Percentiles rank a stretch among this genome's conserved stretches.
phyloP scores from a whole-genome alignment of 345 rosid species.

The Camelina sativa region DNA sequence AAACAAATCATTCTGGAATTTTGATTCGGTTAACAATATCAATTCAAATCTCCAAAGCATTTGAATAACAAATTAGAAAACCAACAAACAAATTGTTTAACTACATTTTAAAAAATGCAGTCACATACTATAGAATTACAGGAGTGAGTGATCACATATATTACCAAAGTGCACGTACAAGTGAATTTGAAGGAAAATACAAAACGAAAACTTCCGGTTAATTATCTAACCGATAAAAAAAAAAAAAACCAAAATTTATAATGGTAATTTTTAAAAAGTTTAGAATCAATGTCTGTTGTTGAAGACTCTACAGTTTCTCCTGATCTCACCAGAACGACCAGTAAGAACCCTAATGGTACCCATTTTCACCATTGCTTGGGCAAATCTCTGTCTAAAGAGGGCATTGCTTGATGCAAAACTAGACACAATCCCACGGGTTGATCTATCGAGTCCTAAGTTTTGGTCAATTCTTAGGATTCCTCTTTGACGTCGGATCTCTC shows the following conservation, averaged over 20 bases:
- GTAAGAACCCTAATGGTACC: slow-evolving; percentile 55
- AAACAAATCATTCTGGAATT: background rate
- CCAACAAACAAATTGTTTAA: too few relatives aligned
- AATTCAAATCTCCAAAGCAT: background rate
- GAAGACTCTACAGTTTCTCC: slow-evolving; percentile 62
- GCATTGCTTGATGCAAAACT: slow-evolving; percentile 44
- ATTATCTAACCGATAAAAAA: background rate
- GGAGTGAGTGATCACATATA: too few relatives aligned
- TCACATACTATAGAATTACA: too few relatives aligned
- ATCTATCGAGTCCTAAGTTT: slow-evolving; percentile 54
- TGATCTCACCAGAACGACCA: slow-evolving; percentile 63
- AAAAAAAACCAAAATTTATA: background rate
- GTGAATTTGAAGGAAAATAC: background rate
- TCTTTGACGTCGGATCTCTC: slow-evolving; percentile 50
- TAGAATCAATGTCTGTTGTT: slow-evolving; percentile 45
- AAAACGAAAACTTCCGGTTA: background rate
- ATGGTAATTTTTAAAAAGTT: background rate
- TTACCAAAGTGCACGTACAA: background rate
- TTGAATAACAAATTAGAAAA: background rate
- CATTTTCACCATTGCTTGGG: slow-evolving; percentile 67
- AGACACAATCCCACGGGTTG: slow-evolving; percentile 53
- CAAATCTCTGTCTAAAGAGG: slow-evolving; percentile 54
- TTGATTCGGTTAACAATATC: background rate
- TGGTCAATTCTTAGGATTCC: slow-evolving; percentile 71
- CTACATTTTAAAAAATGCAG: too few relatives aligned